These are phyloP conservation scores for Tillandsia leiboldiana DNA, from an alignment of 176 grass and related monocot genomes.

Conservation along the genomic window DNA sequence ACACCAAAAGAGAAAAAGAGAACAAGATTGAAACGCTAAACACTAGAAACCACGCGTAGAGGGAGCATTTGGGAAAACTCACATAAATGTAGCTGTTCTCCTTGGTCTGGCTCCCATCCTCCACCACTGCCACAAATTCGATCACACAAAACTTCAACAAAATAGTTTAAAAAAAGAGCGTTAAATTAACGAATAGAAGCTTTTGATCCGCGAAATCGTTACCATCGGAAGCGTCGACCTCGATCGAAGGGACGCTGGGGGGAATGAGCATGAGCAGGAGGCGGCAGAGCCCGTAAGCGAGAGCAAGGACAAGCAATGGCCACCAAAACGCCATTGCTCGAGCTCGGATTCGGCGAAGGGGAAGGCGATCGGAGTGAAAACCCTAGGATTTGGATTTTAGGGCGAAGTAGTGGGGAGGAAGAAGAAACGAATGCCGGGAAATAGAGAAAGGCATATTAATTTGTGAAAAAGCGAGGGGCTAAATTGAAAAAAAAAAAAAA, in stretches of 20 bases:
- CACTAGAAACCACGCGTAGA: not conserved
- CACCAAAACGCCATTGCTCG: conserved; percentile 81
- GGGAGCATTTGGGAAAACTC: conserved; percentile 8
- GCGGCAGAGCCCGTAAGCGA: conserved; percentile 72
- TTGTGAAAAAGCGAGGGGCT: not conserved
- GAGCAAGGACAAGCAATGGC: conserved; percentile 73
- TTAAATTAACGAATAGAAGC: not conserved
- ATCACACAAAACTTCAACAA: conserved; percentile 18
- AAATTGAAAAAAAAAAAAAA: not conserved
- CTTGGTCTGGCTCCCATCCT: conserved; percentile 58
- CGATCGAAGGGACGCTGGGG: conserved; percentile 88
- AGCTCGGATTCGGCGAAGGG: conserved; percentile 17
- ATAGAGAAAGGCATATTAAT: too few species aligned
- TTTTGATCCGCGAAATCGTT: not conserved
- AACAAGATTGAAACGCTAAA: not conserved
- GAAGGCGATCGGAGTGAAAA: not conserved
- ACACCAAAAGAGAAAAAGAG: not conserved
- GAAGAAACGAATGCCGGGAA: not conserved
- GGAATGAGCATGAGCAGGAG: conserved; percentile 86
- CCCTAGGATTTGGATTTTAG: not conserved
- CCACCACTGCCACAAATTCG: conserved; percentile 48
- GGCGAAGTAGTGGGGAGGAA: not conserved
- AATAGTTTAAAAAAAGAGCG: not conserved
- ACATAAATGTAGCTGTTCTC: conserved; percentile 90
- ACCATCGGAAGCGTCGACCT: conserved; percentile 88